Conservation (phyloP, 164 flowering plant genomes). For the Magnolia changhungtana region DNA sequence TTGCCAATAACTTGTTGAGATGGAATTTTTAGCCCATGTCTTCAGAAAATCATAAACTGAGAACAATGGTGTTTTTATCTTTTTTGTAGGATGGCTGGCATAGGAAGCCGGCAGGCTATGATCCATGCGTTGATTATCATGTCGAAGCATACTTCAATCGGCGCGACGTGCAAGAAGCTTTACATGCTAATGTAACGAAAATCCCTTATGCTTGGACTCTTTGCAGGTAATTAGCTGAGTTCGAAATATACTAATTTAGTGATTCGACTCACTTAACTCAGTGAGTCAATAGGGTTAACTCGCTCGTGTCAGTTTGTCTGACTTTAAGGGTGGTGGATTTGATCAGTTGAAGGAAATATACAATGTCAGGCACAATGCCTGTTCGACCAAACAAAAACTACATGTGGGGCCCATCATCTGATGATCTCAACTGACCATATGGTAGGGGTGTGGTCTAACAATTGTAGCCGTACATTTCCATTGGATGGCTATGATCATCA, state of each 20-base stretch:
- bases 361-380: no score
- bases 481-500: no score
- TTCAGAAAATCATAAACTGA: neutral
- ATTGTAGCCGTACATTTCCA: no score
- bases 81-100: slow-evolving; percentile 1
- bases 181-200: slow-evolving; percentile 76
- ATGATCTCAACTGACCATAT: no score
- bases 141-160: slow-evolving; percentile 56
- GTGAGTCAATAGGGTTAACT: no score
- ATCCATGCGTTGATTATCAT: slow-evolving; percentile 33
- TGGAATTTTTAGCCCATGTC: neutral
- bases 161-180: slow-evolving; percentile 73
- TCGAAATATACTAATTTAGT: neutral
- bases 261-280: neutral
- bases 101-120: slow-evolving; percentile 10
- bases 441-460: no score
- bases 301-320: no score
- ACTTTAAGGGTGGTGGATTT: no score
- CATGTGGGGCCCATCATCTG: no score
- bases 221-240: slow-evolving; percentile 54
- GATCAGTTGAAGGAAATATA: no score
- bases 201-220: slow-evolving; percentile 62
- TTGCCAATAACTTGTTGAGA: neutral
- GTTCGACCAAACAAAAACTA: no score
- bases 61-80: neutral